Conservation (phyloP, 2,329 filamentous ascomycete genomes). For the Pseudogymnoascus sp. region DNA sequence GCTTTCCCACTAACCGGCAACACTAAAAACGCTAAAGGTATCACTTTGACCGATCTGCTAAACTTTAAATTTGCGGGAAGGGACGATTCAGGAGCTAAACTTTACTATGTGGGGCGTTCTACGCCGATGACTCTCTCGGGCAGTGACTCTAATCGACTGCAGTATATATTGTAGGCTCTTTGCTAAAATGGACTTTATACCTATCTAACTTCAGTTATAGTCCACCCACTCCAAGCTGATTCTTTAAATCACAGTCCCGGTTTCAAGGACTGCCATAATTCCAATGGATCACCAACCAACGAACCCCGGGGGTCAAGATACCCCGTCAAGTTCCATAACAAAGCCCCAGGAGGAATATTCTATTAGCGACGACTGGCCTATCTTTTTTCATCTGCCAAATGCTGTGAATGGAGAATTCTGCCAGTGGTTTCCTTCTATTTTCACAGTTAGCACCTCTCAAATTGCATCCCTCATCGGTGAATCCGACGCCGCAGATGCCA, state of each 20-base stretch:
- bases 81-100: background rate
- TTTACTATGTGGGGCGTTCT: background rate
- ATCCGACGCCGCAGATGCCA: constrained; percentile 12
- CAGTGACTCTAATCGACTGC: background rate
- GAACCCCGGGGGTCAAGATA: background rate
- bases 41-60: background rate
- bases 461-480: constrained; percentile 26
- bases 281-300: background rate
- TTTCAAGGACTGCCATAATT: background rate
- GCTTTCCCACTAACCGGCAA: background rate
- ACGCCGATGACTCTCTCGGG: constrained; percentile 2
- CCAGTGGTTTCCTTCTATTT: constrained; percentile 28
- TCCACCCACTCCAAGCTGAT: background rate
- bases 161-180: background rate
- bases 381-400: constrained; percentile 29
- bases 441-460: constrained; percentile 23
- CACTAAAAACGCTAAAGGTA: background rate
- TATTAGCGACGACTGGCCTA: background rate
- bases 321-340: background rate
- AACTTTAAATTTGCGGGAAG: constrained; percentile 1
- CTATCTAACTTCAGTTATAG: background rate
- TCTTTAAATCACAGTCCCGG: background rate
- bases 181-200: background rate
- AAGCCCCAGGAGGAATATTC: background rate
- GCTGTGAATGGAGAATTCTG: constrained; percentile 28